These are phyloP conservation scores for Fusarium succisae DNA, from an alignment of 2,329 filamentous ascomycete species.

Conservation along the genomic window DNA sequence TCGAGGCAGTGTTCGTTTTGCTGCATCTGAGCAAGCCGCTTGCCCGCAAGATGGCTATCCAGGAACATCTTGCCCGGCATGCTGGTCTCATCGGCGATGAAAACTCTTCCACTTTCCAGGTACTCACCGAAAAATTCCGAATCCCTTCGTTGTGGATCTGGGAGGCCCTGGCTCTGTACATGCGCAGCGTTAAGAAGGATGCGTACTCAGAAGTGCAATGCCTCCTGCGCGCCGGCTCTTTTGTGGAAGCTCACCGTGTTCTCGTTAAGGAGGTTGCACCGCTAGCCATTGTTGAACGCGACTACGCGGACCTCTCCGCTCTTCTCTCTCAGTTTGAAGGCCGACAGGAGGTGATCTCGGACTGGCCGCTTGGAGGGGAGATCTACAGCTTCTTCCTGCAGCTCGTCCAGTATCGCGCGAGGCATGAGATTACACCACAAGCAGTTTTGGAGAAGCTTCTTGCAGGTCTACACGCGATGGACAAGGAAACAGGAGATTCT, in stretches of 20 bases:
- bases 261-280: constrained; percentile 85
- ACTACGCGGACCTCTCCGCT: constrained; percentile 74
- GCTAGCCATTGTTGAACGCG: constrained; percentile 80
- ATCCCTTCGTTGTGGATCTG: constrained; percentile 85
- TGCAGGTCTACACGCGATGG: constrained; percentile 64
- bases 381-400: constrained; percentile 75
- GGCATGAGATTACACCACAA: constrained; percentile 53
- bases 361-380: constrained; percentile 82
- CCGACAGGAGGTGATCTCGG: constrained; percentile 68
- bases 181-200: constrained; percentile 76
- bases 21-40: constrained; percentile 74
- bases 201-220: constrained; percentile 78
- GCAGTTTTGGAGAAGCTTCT: constrained; percentile 66
- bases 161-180: constrained; percentile 85
- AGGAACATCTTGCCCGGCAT: constrained; percentile 78
- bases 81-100: constrained; percentile 72
- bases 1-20: constrained; percentile 79
- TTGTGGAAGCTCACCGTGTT: constrained; percentile 83
- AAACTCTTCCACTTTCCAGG: constrained; percentile 63
- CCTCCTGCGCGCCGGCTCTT: constrained; percentile 80
- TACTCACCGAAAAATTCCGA: constrained; percentile 70
- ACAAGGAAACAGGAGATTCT: constrained; percentile 53
- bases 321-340: constrained; percentile 78
- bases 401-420: constrained; percentile 57
- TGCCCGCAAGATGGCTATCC: constrained; percentile 72